Conservation (phyloP, 1,284 basidiomycete species). For the Trametes polyzona region DNA sequence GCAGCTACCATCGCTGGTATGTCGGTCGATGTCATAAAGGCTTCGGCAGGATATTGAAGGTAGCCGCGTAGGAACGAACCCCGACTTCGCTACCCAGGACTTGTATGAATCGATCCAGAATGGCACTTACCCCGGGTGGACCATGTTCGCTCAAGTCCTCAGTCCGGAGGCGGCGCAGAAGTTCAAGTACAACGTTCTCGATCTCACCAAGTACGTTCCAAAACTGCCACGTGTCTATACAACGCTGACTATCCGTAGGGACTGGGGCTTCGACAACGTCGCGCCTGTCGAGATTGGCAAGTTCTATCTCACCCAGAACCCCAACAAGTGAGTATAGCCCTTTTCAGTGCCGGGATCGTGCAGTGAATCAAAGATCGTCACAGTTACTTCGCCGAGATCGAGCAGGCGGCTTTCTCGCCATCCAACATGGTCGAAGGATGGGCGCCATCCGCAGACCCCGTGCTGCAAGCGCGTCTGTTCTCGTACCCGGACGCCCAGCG, state of each 20-base stretch:
- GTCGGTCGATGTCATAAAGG: background rate
- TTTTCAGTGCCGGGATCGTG: slow-evolving; percentile 9
- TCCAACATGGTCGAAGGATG: slow-evolving; percentile 65
- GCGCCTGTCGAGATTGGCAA: slow-evolving; percentile 82
- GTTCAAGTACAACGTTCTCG: slow-evolving; percentile 80
- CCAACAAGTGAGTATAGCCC: slow-evolving; percentile 50
- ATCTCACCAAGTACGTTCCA: slow-evolving; percentile 75
- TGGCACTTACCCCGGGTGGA: slow-evolving; percentile 80
- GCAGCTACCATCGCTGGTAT: slow-evolving; percentile 65
- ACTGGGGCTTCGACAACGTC: slow-evolving; percentile 43
- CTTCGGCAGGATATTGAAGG: background rate
- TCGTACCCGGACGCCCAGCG: slow-evolving; percentile 45
- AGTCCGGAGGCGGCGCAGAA: slow-evolving; percentile 84
- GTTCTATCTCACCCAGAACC: slow-evolving; percentile 86
- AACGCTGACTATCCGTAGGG: slow-evolving; percentile 18
- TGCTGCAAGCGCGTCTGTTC: slow-evolving; percentile 49
- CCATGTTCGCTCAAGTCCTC: slow-evolving; percentile 84
- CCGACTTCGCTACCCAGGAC: slow-evolving; percentile 79
- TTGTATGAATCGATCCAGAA: slow-evolving; percentile 82
- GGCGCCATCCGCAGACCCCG: slow-evolving; percentile 48
- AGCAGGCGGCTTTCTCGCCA: slow-evolving; percentile 86
- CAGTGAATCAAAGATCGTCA: no score
- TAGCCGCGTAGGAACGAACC: slow-evolving; percentile 60
- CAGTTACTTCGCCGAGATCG: slow-evolving; percentile 81
- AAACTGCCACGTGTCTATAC: background rate